Evolutionary conservation across 257 asterid genomes (phyloP).

Genomic region (Solanum chmielewskii): DNA sequence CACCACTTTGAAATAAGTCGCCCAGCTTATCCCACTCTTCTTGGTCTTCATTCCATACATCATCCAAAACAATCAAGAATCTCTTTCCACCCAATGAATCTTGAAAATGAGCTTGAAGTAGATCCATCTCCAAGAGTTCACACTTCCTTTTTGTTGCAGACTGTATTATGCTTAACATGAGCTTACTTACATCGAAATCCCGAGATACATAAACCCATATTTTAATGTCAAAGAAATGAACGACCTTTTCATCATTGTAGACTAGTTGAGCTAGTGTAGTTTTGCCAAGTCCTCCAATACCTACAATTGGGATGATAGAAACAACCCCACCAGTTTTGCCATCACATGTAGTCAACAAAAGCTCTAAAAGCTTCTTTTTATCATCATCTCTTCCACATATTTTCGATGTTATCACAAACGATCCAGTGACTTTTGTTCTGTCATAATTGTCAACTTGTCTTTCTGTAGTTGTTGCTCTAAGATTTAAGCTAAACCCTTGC

Average conservation of each 20-base stretch:
- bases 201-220: not conserved
- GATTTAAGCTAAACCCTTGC: not conserved
- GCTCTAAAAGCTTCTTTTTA: not conserved
- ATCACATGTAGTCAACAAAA: not conserved
- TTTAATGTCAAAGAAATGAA: not conserved
- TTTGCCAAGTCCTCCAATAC: conserved; percentile 21
- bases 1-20: not conserved
- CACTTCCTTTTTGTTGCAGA: not conserved
- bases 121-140: not conserved
- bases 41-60: conserved; percentile 3
- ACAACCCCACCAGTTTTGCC: not conserved
- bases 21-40: conserved; percentile 8
- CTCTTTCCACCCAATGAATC: not conserved
- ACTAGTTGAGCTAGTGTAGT: conserved; percentile 11
- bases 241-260: conserved; percentile 11
- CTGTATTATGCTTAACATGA: not conserved
- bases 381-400: not conserved
- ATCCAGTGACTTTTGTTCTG: not conserved
- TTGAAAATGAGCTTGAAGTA: not conserved
- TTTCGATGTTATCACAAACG: not conserved
- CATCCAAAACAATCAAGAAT: not conserved
- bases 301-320: conserved; percentile 4
- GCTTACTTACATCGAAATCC: not conserved
- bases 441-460: not conserved
- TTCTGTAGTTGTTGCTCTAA: not conserved